A percentile compares a stretch with the other conserved stretches of the same genome.
Conservation (phyloP, 805 yeast species). For the Blastobotrys robertii region DNA sequence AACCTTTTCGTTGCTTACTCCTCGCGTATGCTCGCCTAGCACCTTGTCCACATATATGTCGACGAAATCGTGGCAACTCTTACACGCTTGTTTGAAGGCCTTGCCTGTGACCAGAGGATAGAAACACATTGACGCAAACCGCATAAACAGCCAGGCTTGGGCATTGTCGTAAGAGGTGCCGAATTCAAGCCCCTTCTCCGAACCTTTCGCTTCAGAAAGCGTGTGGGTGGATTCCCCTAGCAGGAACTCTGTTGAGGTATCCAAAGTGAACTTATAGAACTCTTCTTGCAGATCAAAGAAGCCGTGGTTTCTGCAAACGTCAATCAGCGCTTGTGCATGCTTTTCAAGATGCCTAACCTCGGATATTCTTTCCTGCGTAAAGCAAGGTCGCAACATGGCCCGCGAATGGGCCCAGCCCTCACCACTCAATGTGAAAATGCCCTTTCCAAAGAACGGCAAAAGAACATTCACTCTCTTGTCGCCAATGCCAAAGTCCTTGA, state of each 20-base stretch:
- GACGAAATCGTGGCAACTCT: slow-evolving; percentile 27
- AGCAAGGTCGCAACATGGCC: slow-evolving; percentile 29
- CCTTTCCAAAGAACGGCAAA: slow-evolving; percentile 26
- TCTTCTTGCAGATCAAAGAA: slow-evolving; percentile 22
- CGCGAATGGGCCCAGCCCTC: slow-evolving; percentile 30
- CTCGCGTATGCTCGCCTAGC: slow-evolving; percentile 15
- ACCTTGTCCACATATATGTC: slow-evolving; percentile 35
- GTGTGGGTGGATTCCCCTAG: slow-evolving; percentile 25
- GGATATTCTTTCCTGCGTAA: slow-evolving; percentile 25
- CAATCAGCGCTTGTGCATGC: slow-evolving; percentile 18
- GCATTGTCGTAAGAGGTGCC: slow-evolving; percentile 10
- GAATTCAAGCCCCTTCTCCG: slow-evolving; percentile 20
- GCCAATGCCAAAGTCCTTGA: slow-evolving; percentile 26
- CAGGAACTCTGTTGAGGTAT: slow-evolving; percentile 30
- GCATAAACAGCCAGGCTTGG: slow-evolving; percentile 7
- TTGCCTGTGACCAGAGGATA: slow-evolving; percentile 13
- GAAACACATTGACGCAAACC: slow-evolving; percentile 11
- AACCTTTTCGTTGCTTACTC: slow-evolving; percentile 19
- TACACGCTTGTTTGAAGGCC: slow-evolving; percentile 26
- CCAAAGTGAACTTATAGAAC: slow-evolving; percentile 25
- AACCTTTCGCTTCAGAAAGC: slow-evolving; percentile 10
- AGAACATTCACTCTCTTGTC: slow-evolving; percentile 18
- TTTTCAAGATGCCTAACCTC: slow-evolving; percentile 18
- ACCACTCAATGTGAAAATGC: slow-evolving; percentile 30
- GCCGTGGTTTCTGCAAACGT: slow-evolving; percentile 5